These are phyloP conservation scores for Cordyceps cateniannulata DNA, from an alignment of 2,329 filamentous ascomycete species.

Conservation along the genomic window DNA sequence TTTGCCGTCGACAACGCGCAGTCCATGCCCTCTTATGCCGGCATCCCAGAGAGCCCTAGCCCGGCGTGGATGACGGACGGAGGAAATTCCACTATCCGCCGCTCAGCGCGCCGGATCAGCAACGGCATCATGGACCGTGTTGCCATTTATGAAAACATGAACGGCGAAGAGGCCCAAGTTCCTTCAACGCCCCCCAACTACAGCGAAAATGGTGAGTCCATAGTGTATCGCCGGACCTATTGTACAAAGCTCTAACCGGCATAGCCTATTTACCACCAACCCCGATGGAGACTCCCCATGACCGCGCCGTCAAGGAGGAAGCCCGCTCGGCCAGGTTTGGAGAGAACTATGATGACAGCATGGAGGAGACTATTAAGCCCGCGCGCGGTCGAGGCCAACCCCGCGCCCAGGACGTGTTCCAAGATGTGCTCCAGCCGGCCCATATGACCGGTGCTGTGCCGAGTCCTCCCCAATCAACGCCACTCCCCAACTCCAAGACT, in stretches of 20 bases:
- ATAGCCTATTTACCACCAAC: constrained; percentile 61
- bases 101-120: constrained; percentile 45
- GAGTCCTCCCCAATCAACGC: constrained; percentile 48
- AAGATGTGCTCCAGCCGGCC: constrained; percentile 51
- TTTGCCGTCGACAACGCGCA: constrained; percentile 40
- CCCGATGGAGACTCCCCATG: constrained; percentile 57
- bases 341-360: constrained; percentile 57
- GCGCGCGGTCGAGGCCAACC: constrained; percentile 35
- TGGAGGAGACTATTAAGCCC: constrained; percentile 61
- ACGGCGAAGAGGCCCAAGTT: constrained; percentile 37
- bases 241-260: background rate
- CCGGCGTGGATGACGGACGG: constrained; percentile 47
- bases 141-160: constrained; percentile 51
- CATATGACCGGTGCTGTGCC: constrained; percentile 45
- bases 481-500: constrained; percentile 37
- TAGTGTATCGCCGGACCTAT: background rate
- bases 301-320: constrained; percentile 37
- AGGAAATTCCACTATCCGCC: constrained; percentile 36
- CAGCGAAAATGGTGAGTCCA: constrained; percentile 49
- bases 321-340: constrained; percentile 44
- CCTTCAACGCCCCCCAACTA: constrained; percentile 58
- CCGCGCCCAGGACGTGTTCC: constrained; percentile 47
- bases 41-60: constrained; percentile 41
- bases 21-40: constrained; percentile 44
- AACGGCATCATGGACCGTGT: constrained; percentile 56